Evolutionary conservation across 169 alveolate species (phyloP), one percentile per base, ranked within the genome.

Genomic region (Cystoisospora suis): DNA sequence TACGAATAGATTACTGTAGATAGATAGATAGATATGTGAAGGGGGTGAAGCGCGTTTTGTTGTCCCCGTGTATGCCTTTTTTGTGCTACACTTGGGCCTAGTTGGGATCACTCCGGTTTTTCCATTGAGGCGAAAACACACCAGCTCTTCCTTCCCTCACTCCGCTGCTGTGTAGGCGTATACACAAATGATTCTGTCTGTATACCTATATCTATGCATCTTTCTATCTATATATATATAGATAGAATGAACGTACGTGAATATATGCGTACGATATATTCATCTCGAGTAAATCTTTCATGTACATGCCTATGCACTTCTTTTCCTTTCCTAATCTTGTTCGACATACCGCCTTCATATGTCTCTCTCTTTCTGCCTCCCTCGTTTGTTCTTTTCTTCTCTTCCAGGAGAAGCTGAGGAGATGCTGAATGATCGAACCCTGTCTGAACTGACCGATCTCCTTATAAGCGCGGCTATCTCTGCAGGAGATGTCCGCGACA

Each of bases 401-500:
- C 5, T 70, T 9, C 56, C 83, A 72, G 83, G 83, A 40, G 92
- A 83, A 88, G 92, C 92, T 23, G 79, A 29, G 17, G 92, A 88
- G 88, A 75, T 75, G 87, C 53, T 40, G 7, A 42, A 36, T 3
- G 92, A 88, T 81, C 44, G 34, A 20, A 88, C 81, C 44, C 36
- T 88, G 81, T 56, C 53, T 38, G 87, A 75, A 15, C 69, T 88
- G 81, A n/a, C 81, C 0, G 81, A 88, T 56, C 65, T 88, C 32
- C 70, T 88, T 27, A 72, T 72, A 49, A 75, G 81, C 92, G 81
- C 81, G 53, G 94, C 86, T 46, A 69, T 20, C 58, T 91, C 29
- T 23, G 90, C 92, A 12, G 92, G 77, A 0, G 94, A 91, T 65
- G 92, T 91, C 83, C 92, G 94, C 1, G 29, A 6, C 47, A 42